A percentile compares a stretch with the other conserved stretches of the same genome.
Conservation (phyloP, 768 basidiomycete species). For the Daedaleopsis nitida region DNA sequence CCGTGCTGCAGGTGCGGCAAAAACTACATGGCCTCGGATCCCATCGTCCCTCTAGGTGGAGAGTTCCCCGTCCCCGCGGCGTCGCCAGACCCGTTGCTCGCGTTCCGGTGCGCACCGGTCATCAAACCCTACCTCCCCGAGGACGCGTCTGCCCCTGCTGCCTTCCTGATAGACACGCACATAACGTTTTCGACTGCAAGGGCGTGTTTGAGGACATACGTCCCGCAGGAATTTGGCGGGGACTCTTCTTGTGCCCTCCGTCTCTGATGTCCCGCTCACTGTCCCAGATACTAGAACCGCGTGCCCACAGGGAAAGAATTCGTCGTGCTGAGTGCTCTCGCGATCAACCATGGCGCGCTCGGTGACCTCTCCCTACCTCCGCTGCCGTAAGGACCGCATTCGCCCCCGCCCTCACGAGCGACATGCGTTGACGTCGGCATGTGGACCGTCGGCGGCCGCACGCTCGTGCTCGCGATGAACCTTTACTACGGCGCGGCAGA, state of each 20-base stretch:
- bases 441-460: conserved; percentile 34
- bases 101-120: conserved; percentile 48
- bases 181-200: conserved; percentile 53
- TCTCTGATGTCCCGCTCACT: conserved; percentile 1
- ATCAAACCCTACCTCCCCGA: conserved; percentile 50
- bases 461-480: conserved; percentile 38
- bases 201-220: conserved; percentile 71
- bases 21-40: conserved; percentile 44
- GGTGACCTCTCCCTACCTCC: no score
- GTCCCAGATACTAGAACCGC: conserved; percentile 57
- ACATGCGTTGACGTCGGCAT: conserved; percentile 36
- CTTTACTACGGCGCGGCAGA: conserved; percentile 28
- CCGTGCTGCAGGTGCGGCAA: conserved; percentile 48
- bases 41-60: conserved; percentile 47
- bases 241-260: conserved; percentile 6
- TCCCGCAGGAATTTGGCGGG: conserved; percentile 77
- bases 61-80: conserved; percentile 41
- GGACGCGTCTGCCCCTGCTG: conserved; percentile 32
- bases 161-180: conserved; percentile 41
- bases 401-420: conserved; percentile 30
- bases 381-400: no score
- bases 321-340: conserved; percentile 63
- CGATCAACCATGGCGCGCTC: conserved; percentile 69
- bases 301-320: conserved; percentile 71
- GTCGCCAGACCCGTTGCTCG: conserved; percentile 41